Conservation (phyloP, 768 basidiomycete genomes). For the Termitomyces sp. region DNA sequence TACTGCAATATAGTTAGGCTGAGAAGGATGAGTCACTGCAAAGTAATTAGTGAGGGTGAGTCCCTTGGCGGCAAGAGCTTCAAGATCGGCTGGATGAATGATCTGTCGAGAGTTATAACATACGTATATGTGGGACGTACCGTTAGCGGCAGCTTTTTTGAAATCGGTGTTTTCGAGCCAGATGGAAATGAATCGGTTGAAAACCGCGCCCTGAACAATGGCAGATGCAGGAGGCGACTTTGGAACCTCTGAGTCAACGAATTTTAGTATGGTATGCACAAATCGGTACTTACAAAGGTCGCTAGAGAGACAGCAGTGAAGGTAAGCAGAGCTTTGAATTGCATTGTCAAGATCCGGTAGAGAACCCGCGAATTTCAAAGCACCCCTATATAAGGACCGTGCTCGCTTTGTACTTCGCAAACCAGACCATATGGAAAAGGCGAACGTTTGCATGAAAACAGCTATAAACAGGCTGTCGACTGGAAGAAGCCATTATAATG, state of each 20-base stretch:
- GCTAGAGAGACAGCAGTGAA: neutral
- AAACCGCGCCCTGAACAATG: conserved; percentile 19
- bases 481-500: neutral
- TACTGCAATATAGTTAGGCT: conserved; percentile 52
- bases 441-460: conserved; percentile 2
- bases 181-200: conserved; percentile 30
- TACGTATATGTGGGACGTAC: conserved; percentile 5
- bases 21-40: conserved; percentile 49
- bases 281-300: neutral
- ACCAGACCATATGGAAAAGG: neutral
- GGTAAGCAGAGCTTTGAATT: neutral
- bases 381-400: neutral
- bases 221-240: conserved; percentile 3
- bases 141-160: conserved; percentile 19
- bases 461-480: neutral
- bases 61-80: conserved; percentile 40
- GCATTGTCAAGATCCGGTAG: neutral
- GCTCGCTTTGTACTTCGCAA: neutral
- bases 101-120: neutral
- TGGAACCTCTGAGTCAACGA: neutral
- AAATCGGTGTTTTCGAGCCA: conserved; percentile 65
- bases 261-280: neutral
- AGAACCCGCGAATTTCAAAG: neutral
- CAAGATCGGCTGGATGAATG: conserved; percentile 18
- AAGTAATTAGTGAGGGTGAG: conserved; percentile 41